Evolutionary conservation across 345 rosid genomes (phyloP), one percentile per base, ranked within the genome.

Genomic region (Chamaenerion angustifolium): DNA sequence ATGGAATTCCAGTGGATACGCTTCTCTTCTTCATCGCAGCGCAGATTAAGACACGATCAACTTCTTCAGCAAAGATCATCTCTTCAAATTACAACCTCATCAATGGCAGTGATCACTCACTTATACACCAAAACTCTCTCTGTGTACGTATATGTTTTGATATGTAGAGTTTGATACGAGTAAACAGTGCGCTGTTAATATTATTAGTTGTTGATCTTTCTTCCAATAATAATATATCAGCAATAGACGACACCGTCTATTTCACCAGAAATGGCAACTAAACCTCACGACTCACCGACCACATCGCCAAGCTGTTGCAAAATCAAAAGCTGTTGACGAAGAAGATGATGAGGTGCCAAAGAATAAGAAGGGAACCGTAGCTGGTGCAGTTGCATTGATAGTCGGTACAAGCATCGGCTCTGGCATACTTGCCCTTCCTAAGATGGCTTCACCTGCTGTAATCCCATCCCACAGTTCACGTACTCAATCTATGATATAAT

Each of bases 361-460:
- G 45, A 55, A 53, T 2, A 64, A 48, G 18, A 46, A 53, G 10
- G 46, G 41, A 42, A 16, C 46, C 0, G 52, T 73, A n/a, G 70
- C 60, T 25, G 80, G 88, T 6, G 88, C 84, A 7, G 73, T 69
- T 55, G 82, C 82, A 15, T 73, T 78, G 46, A 66, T 81, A 23
- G 56, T 81, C 46, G 82, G 84, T 35, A 78, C 82, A 27, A 76
- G 80, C 61, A 76, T 78, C 53, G 82, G 88, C 10, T 73, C 80
- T 3, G 88, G 82, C 13, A 81, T 78, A 16, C 82, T 76, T 57
- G 78, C 78, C 6, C 78, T 81, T 8, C 82, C 88, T 16, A 49
- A 53, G 53, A 73, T 73, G 68, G 88, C 84, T 68, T 61, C 75
- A 55, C 65, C 73, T 69, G 88, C 82, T 49, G 80, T 81, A 76